Evolutionary conservation across 2,329 filamentous ascomycete species (phyloP), one percentile per base, ranked within the genome.

Genomic region (Waltergamsia citrina): DNA sequence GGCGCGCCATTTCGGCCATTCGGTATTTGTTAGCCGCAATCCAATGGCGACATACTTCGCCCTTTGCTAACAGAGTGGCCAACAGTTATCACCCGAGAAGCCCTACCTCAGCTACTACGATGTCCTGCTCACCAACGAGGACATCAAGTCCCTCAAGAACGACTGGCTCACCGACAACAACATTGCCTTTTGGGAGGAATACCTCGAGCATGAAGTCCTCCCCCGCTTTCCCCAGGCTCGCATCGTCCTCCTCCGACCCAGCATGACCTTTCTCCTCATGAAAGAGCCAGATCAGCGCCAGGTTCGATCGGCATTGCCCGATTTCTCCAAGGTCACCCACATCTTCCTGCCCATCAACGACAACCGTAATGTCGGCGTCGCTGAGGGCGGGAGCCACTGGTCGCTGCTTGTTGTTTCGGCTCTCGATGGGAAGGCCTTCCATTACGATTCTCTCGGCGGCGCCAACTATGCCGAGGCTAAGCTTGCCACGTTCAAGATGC

Each of bases 101-200:
- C 43, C 55, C 6, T 59, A 59, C 37, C 53, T 60, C 29, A 59
- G 54, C 41, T 61, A 64, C 41, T 59, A 62, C 44, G 60, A 62
- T 39, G 54, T 59, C n/a, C 46, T 53, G 32, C 43, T 96, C 46
- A 94, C 85, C 33, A 76, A 80, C 53, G 85, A 92, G 54, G 92
- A 98, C 58, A 75, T 96, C 45, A 83, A 88, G 54, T 81, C 82
- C 12, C 74, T 98, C 38, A 86, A 84, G 60, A 71, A 84, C 58
- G 92, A 95, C 67, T 98, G 92, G 92, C 69, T 98, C 34, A 95
- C 90, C 28, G 92, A 98, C 57, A 95, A 94, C 64, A 88, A 87
- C 47, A 96, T 98, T 45, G 81, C 86, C 33, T 96, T 98, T 55
- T 98, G 92, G 90, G 85, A 96, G 71, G 90, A 96, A 71, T 94